phyloP scores from a whole-genome alignment of 345 rosid species.

The Rhizophora mangle region DNA sequence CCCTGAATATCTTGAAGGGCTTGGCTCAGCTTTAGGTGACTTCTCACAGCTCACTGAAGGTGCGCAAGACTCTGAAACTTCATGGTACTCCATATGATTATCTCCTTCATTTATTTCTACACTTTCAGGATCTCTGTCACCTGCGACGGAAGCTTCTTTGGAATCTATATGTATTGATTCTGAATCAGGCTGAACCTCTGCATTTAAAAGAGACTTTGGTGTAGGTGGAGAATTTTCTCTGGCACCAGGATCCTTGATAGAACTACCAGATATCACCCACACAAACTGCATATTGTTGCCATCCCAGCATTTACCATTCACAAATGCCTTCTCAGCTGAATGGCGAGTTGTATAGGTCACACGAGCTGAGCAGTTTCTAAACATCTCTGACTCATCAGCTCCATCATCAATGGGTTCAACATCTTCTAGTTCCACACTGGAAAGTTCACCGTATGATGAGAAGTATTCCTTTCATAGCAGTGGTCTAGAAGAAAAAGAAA shows the following conservation, averaged over 20 bases:
- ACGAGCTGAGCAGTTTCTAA: constrained; percentile 43
- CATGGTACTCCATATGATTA: constrained; percentile 26
- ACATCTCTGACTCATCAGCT: constrained; percentile 32
- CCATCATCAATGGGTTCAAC: constrained; percentile 29
- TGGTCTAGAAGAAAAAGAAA: constrained; percentile 41
- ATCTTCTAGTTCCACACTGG: constrained; percentile 66
- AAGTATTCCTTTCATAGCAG: constrained; percentile 71
- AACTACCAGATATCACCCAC: constrained; percentile 54
- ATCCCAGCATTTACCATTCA: constrained; percentile 75
- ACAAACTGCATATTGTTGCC: constrained; percentile 61
- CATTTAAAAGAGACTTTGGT: constrained; percentile 20
- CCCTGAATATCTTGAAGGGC: background rate
- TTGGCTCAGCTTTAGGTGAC: constrained; percentile 13
- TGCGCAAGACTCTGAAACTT: constrained; percentile 33
- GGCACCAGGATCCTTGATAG: constrained; percentile 28
- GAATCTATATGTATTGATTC: constrained; percentile 17
- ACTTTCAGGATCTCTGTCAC: constrained; percentile 37
- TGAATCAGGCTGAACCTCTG: constrained; percentile 31
- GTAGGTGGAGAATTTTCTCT: constrained; percentile 32
- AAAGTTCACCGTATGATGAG: constrained; percentile 66
- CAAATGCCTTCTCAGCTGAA: constrained; percentile 81
- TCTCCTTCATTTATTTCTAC: constrained; percentile 31
- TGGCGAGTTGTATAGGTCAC: constrained; percentile 55
- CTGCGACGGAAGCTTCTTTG: constrained; percentile 37
- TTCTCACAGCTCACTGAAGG: constrained; percentile 22